phyloP scores from a whole-genome alignment of 2,329 filamentous ascomycete species.

The Phialophora macrospora region DNA sequence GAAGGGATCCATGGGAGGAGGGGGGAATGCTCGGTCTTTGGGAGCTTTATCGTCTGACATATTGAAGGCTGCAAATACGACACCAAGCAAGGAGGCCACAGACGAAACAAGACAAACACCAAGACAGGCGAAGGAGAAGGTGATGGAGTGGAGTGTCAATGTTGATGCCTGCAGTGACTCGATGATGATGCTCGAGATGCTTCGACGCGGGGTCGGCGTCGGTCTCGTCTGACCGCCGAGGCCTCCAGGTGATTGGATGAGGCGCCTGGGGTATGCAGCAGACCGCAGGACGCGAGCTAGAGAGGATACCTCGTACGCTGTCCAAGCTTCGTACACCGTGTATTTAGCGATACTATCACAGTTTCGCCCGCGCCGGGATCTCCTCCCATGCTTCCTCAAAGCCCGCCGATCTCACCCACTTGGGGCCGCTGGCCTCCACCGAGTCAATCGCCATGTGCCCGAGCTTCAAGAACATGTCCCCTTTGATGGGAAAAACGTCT shows the following conservation, averaged over 20 bases:
- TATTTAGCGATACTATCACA: slow-evolving; percentile 14
- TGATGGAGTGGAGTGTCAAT: slow-evolving; percentile 7
- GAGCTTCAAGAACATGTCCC: slow-evolving; percentile 51
- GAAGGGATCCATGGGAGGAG: slow-evolving; percentile 40
- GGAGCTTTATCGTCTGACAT: slow-evolving; percentile 41
- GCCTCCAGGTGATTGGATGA: slow-evolving; percentile 6
- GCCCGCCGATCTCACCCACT: slow-evolving; percentile 49
- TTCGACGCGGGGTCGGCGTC: slow-evolving; percentile 15
- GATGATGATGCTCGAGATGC: slow-evolving; percentile 11
- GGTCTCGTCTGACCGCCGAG: slow-evolving; percentile 6
- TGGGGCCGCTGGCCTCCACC: slow-evolving; percentile 39
- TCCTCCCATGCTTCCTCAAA: slow-evolving; percentile 51
- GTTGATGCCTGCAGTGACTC: slow-evolving; percentile 21
- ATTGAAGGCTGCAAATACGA: slow-evolving; percentile 1
- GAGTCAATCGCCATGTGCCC: slow-evolving; percentile 50
- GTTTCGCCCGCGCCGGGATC: slow-evolving; percentile 37
- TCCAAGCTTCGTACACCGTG: no score
- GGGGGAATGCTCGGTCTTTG: slow-evolving; percentile 30
- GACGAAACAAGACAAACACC: slow-evolving; percentile 10
- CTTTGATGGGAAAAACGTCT: slow-evolving; percentile 46
- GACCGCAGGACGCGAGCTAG: background rate
- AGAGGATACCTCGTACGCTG: background rate
- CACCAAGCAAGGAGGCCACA: background rate
- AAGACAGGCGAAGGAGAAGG: background rate
- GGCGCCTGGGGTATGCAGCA: background rate